Base-by-base conservation (phyloP, 1,139 yeast genomes). In the Hyphopichia wangnamkhiaoensis region DNA sequence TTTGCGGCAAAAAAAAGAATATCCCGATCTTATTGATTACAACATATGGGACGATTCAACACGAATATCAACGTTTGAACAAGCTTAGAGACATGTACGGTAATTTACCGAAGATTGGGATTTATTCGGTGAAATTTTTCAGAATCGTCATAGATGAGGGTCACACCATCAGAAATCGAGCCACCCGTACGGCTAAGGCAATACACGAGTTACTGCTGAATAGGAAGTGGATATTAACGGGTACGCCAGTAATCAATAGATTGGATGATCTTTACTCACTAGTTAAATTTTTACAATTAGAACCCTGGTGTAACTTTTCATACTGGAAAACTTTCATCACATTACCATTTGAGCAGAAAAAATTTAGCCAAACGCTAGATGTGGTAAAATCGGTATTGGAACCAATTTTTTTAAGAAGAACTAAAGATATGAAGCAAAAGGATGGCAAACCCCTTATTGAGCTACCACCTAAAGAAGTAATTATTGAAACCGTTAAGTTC, bases 251-350 rank as follows among this genome's bases (percentile, higher is more conserved):
- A 35, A 86, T 91, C 36, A 93, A 93, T 59, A 68, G 91, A 45
- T 69, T 93, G 7, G 96, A 93, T 57, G 98, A 93, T 60, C 64
- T 93, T 37, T 93, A 77, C 55, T 83, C 96, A 2, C 63, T 90
- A 37, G 79, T 90, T 14, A 82, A 82, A 52, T 93, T 84, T 52
- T 65, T 93, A 34, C 75, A 80, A 34, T 65, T 91, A 10, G 91
- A 87, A 50, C 98, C 98, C 0, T 93, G 98, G 98, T 74, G 83
- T 37, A 85, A 86, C 51, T 83, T 86, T 44, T 75, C 89, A 0
- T 84, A 86, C 48, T 93, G 98, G 98, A 85, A 84, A 51, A 81
- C 91, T 6, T 90, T 91, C 58, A 80, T 93, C 23, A 85, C 96
- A 0, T 61, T 76, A 9, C 97, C 97, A 0, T 91, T 89, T 61